A percentile compares a stretch with the other conserved stretches of the same genome.
Conservation (phyloP, 2,329 filamentous ascomycete genomes). For the Thielaviopsis musarum region DNA sequence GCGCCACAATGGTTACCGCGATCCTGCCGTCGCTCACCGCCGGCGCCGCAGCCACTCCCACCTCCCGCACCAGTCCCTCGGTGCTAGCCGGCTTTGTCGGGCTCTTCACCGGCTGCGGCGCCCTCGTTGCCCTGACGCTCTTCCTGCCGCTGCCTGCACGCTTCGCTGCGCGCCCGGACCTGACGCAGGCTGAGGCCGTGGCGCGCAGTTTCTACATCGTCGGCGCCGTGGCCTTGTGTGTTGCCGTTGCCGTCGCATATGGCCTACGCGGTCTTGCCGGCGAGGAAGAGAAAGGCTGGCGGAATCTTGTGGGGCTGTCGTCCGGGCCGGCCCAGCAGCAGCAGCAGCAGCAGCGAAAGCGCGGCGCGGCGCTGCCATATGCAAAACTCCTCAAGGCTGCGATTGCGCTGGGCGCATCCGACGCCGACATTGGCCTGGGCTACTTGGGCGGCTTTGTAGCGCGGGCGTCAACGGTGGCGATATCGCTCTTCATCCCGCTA, state of each 20-base stretch:
- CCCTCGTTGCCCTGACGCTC: constrained; percentile 61
- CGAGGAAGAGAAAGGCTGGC: constrained; percentile 63
- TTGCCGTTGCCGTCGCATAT: constrained; percentile 61
- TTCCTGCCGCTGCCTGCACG: constrained; percentile 78
- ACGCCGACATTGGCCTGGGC: constrained; percentile 65
- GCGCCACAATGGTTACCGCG: constrained; percentile 90
- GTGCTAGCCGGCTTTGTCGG: constrained; percentile 77
- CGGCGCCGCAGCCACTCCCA: constrained; percentile 15
- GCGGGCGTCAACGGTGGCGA: constrained; percentile 82
- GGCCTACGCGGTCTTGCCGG: constrained; percentile 54
- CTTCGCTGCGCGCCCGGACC: constrained; percentile 54
- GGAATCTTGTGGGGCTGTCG: constrained; percentile 32
- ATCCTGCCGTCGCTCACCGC: constrained; percentile 60
- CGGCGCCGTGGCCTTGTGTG: constrained; percentile 49
- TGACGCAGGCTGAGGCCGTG: constrained; percentile 58
- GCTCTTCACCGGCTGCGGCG: constrained; percentile 81
- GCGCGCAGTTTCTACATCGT: constrained; percentile 81
- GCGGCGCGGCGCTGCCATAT: not conserved
- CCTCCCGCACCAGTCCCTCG: constrained; percentile 29
- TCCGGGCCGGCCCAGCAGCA: no score
- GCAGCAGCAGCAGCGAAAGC: constrained; percentile 8
- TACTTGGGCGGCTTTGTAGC: constrained; percentile 93
- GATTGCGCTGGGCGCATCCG: constrained; percentile 53
- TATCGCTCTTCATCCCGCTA: constrained; percentile 86
- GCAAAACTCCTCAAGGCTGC: constrained; percentile 39